Evolutionary conservation across 352 stramenopile species (phyloP), one percentile per base, ranked within the genome.

Genomic region (Phytophthora sansomeana): DNA sequence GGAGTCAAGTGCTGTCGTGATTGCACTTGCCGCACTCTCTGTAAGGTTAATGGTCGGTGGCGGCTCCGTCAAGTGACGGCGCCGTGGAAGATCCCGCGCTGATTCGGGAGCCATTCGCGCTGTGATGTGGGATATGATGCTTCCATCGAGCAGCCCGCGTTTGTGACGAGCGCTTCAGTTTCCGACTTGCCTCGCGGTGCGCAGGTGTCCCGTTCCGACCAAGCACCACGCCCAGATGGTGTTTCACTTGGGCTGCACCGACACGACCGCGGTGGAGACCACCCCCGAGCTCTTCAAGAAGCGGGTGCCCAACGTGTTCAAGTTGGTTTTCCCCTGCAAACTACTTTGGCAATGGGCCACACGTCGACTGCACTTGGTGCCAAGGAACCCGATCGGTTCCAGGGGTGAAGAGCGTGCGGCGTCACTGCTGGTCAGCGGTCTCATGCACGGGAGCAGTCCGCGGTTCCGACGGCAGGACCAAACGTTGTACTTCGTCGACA

Each of bases 401-500:
- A 43, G 17, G 14, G 17, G n/a, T 28, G 42, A 61, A 21, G 75
- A 89, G 46, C 75, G 72, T 17, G 60, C 66, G 38, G 75, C 82
- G 5, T 58, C 54, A 35, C 41, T 82, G 13, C 58, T 81, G 24
- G 41, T 69, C 1, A 69, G 76, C 46, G 78, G 67, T 16, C 67
- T 91, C 62, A 70, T 87, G 42, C 85, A 80, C 30, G 82, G 80
- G 21, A 81, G 81, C 65, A 78, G 69, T 1, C 83, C 80, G 36
- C 83, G 81, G 42, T 91, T 90, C 68, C 83, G 80, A 49, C 17
- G 64, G 24, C 35, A 71, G 16, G 79, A 90, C 38, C 69, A 85
- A n/a, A 80, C 80, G 11, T 47, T 91, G 6, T 91, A 90, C 63
- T 87, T 87, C 38, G 59, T 75, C 29, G 83, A 91, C 52, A 90